Percentiles rank a stretch among this genome's conserved stretches.
These are phyloP conservation scores for Juncus effusus DNA, from an alignment of 176 grass and related monocot genomes.

Conservation along the genomic window DNA sequence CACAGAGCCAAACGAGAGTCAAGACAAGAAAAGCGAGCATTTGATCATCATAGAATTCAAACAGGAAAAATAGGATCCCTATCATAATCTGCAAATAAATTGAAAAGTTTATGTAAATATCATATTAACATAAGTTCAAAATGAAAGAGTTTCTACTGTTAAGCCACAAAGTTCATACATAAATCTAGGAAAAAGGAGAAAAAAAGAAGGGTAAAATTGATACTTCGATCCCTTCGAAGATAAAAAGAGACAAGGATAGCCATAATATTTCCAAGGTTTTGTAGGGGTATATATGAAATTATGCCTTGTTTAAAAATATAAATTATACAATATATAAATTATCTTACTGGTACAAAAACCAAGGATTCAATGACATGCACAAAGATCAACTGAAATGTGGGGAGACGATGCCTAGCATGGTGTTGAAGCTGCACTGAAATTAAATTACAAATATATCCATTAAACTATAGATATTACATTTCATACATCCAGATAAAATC, in stretches of 20 bases:
- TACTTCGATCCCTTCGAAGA: too few relatives aligned
- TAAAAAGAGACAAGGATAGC: background rate
- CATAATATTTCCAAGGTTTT: background rate
- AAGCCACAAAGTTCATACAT: too few relatives aligned
- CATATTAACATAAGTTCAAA: too few relatives aligned
- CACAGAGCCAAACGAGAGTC: constrained; percentile 98
- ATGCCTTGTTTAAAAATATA: too few relatives aligned
- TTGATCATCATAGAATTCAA: constrained; percentile 98
- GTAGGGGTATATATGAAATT: too few relatives aligned
- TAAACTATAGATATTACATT: background rate
- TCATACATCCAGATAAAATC: background rate
- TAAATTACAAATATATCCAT: constrained; percentile 37
- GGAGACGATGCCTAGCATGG: constrained; percentile 87
- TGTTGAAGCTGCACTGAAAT: constrained; percentile 97
- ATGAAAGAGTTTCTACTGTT: too few relatives aligned
- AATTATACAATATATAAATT: background rate
- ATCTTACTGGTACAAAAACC: constrained; percentile 95
- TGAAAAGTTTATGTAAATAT: too few relatives aligned
- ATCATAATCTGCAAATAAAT: constrained; percentile 83
- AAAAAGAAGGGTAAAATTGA: background rate
- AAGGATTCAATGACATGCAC: constrained; percentile 97
- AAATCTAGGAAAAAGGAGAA: constrained; percentile 4
- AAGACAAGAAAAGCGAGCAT: constrained; percentile 90
- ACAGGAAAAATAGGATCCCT: constrained; percentile 96
- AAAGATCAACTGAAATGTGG: constrained; percentile 98